phyloP scores from a whole-genome alignment of 164 flowering plant genomes.

The Aristolochia californica region DNA sequence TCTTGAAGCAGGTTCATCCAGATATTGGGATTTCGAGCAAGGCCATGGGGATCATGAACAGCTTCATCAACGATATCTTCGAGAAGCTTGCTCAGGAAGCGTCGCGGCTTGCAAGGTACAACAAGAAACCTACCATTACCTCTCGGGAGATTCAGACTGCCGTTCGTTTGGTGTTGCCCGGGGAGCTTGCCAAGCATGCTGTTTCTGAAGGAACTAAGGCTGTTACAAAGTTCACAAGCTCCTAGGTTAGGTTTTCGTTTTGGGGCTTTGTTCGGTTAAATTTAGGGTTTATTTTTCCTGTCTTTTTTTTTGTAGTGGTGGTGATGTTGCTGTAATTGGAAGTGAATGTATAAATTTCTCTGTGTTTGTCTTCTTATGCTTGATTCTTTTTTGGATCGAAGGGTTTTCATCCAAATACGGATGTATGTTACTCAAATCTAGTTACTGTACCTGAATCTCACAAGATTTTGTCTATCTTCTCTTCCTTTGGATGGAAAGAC shows the following conservation, averaged over 20 bases:
- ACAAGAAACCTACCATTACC: slow-evolving; percentile 9
- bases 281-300: no score
- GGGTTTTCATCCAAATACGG: no score
- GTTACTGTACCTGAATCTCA: no score
- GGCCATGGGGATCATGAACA: slow-evolving; percentile 11
- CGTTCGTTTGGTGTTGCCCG: slow-evolving; percentile 5
- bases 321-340: no score
- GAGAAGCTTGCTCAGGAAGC: slow-evolving; percentile 11
- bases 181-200: slow-evolving; percentile 9
- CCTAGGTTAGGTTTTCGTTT: slow-evolving; percentile 1
- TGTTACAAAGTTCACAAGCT: slow-evolving; percentile 7
- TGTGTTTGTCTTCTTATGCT: no score
- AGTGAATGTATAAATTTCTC: no score
- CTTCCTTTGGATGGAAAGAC: no score
- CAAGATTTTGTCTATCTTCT: no score
- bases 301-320: no score
- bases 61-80: slow-evolving; percentile 9
- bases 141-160: slow-evolving; percentile 9
- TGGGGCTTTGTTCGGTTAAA: no score
- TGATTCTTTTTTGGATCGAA: no score
- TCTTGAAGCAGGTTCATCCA: slow-evolving; percentile 9
- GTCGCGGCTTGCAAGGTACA: slow-evolving; percentile 7
- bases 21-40: slow-evolving; percentile 8
- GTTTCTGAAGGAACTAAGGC: slow-evolving; percentile 10
- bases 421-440: no score